A percentile compares a stretch with the other conserved stretches of the same genome.
phyloP scores from a whole-genome alignment of 2,329 filamentous ascomycete genomes.

The Pestalotiopsis fici region DNA sequence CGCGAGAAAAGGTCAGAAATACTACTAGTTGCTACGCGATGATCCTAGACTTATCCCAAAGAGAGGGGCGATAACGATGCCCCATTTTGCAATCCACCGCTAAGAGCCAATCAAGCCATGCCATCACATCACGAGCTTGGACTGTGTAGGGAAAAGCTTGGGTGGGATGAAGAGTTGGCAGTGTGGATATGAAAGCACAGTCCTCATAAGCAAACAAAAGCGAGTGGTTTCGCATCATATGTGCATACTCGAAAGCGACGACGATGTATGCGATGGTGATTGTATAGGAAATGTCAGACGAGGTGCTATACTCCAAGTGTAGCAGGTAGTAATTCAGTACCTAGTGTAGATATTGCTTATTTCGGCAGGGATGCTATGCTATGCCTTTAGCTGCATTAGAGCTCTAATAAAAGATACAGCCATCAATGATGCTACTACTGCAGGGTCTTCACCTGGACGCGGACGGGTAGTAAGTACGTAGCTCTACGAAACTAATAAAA shows the following conservation, averaged over 20 bases:
- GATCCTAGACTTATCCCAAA: not conserved
- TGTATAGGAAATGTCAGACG: not conserved
- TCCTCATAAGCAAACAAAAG: not conserved
- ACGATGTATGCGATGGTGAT: not conserved
- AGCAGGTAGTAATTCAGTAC: no score
- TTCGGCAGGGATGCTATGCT: not conserved
- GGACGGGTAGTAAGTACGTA: no score
- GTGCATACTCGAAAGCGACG: not conserved
- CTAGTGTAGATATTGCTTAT: not conserved
- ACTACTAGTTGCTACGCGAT: not conserved
- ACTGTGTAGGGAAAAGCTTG: not conserved
- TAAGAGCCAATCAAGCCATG: not conserved
- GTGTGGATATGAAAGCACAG: not conserved
- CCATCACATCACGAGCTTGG: not conserved
- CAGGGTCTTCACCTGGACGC: no score
- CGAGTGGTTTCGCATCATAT: not conserved
- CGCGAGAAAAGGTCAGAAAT: not conserved
- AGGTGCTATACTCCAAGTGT: not conserved
- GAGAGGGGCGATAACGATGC: conserved; percentile 1
- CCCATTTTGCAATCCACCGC: not conserved
- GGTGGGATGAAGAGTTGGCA: not conserved
- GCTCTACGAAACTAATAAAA: no score
- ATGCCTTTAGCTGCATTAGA: not conserved
- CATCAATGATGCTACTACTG: no score
- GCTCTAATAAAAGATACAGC: not conserved